Percentiles rank a stretch among this genome's conserved stretches.
phyloP scores from a whole-genome alignment of 2,329 filamentous ascomycete species.

The Trichothecium sympodiale region DNA sequence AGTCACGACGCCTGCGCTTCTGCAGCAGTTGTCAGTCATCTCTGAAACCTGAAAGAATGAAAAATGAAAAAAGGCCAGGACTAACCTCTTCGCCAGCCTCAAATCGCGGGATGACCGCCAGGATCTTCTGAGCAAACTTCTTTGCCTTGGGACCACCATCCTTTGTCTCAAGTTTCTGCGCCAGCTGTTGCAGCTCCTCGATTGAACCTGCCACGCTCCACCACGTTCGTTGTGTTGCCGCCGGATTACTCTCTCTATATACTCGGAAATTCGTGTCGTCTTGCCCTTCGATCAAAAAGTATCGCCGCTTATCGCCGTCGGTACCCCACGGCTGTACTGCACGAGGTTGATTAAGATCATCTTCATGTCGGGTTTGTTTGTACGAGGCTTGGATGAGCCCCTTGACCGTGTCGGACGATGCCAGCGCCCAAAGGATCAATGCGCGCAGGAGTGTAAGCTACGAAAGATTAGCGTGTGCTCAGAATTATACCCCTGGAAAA shows the following conservation, averaged over 20 bases:
- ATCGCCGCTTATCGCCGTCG: constrained; percentile 83
- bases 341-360: constrained; percentile 70
- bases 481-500: neutral
- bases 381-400: constrained; percentile 76
- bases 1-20: constrained; percentile 91
- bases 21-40: constrained; percentile 22
- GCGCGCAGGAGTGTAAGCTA: constrained; percentile 77
- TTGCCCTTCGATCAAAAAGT: constrained; percentile 86
- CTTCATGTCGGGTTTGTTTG: constrained; percentile 75
- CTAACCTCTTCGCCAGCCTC: constrained; percentile 83
- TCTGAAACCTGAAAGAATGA: neutral
- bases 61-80: constrained; percentile 5
- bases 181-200: constrained; percentile 67
- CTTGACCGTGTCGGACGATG: constrained; percentile 76
- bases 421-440: constrained; percentile 78
- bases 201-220: constrained; percentile 87
- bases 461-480: neutral
- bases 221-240: constrained; percentile 68
- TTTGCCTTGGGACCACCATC: constrained; percentile 77
- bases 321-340: constrained; percentile 86
- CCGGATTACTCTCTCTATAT: constrained; percentile 85
- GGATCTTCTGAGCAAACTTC: constrained; percentile 66
- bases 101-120: constrained; percentile 73
- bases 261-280: constrained; percentile 91
- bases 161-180: constrained; percentile 61